Evolutionary conservation across 331 rosid genomes (phyloP), one percentile per base, ranked within the genome.

Genomic region (Malus hybrid): DNA sequence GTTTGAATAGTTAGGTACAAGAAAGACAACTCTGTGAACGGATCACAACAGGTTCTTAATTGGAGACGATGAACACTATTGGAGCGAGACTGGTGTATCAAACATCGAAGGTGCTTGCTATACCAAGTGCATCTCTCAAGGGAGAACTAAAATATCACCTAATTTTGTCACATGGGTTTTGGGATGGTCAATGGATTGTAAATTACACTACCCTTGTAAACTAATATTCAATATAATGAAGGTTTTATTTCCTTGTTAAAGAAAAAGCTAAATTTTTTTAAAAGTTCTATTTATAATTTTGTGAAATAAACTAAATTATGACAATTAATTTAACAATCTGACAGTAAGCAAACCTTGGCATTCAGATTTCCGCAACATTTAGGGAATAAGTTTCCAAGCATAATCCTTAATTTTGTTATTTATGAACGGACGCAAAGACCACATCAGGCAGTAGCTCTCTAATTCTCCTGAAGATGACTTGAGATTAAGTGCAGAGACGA

Each of bases 51-150:
- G 98, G 79, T 88, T 59, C 70, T 78, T 93, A 36, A 88, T 93
- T 1, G 98, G 93, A 77, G 98, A 89, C 64, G 96, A 93, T 78
- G 97, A 93, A n/a, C 98, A 93, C 50, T 93, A 91, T 16, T 91
- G 98, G 98, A 69, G 90, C 71, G 86, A 89, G 6, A 83, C 22
- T 22, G 93, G 97, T 57, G 96, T 91, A 54, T 93, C 96, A 18
- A 93, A 93, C 74, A 93, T 89, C 10, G 98, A 93, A 87, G 97
- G 98, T 32, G 97, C 96, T 46, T 93, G 97, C 77, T 93, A 93
- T 79, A 96, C 98, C 57, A 91, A 91, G 82, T 91, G 97, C 82
- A 82, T 93, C 91, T 93, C 14, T 87, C 93, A 6, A 28, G 77
- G 69, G 97, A 91, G 76, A 90, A 90, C 64, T 59, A 22, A 22